Evolutionary conservation across 257 asterid genomes (phyloP), one percentile per base, ranked within the genome.

Genomic region (Coffea canephora): DNA sequence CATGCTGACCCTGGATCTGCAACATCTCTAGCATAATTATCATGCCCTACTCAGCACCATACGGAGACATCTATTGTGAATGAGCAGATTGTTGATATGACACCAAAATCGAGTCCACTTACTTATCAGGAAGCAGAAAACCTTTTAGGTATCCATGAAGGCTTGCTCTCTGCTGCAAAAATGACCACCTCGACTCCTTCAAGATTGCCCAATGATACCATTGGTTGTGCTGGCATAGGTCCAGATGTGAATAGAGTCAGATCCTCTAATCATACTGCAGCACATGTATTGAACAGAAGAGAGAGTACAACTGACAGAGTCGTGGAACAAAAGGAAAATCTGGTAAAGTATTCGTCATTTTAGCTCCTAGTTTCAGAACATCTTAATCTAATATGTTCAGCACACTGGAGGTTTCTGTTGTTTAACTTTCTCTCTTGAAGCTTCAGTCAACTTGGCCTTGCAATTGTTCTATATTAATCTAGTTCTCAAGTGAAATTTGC

Each of bases 1-100:
- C 87, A 83, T 79, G 84, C 92, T 41, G 97, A 86, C 72, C 73
- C 88, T 77, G 93, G 84, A 82, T 83, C 86, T 70, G 88, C 73
- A 27, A 84, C 83, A 74, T 84, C 87, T 83, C 91, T 78, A 76
- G 89, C 83, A 76, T 79, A 83, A 74, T 81, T 86, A 71, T 85
- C 96, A 45, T 75, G 78, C 76, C 39, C 85, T 59, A 82, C 70
- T 46, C 89, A 79, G 85, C 87, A 81, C 25, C 78, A 80, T 77
- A 34, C 61, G 75, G 84, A 80, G 81, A 82, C 50, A 71, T 75
- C 79, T 70, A 78, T 25, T 61, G 71, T 81, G 77, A 74, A 75
- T 71, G 88, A 86, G 83, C 83, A 83, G 78, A 73, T 82, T 77
- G 59, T 74, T 52, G 90, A 83, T n/a, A 14, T 64, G 59, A 18